Evolutionary conservation across 31 red algal genomes (phyloP).

Genomic region (Endocladia muricata): DNA sequence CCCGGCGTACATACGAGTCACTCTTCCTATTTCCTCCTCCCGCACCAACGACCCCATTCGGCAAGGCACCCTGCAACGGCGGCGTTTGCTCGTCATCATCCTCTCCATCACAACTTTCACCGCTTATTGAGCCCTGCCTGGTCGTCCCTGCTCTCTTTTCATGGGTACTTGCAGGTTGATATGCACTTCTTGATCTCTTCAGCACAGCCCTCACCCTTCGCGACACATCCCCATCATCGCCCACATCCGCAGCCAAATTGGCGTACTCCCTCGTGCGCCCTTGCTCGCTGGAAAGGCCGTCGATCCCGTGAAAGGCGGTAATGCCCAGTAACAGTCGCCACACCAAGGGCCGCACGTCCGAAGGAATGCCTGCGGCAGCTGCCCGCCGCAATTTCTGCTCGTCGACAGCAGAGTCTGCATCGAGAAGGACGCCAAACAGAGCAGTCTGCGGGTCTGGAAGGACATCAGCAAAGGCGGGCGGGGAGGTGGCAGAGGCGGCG

Average conservation of each 20-base stretch:
- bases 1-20: not conserved
- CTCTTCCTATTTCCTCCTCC: not conserved
- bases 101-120: conserved; percentile 38
- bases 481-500: not conserved
- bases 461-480: not conserved
- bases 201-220: conserved; percentile 41
- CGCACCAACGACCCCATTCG: not conserved
- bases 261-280: not conserved
- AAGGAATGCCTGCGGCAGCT: conserved; percentile 59
- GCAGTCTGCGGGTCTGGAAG: conserved; percentile 33
- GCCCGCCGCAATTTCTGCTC: conserved; percentile 62
- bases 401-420: conserved; percentile 82
- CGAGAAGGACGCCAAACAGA: conserved; percentile 37
- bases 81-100: not conserved
- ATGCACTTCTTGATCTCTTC: conserved; percentile 26
- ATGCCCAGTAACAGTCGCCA: conserved; percentile 80
- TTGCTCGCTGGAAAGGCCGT: conserved; percentile 28
- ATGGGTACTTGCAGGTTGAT: conserved; percentile 19
- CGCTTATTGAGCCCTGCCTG: conserved; percentile 24
- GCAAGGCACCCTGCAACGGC: not conserved
- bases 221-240: conserved; percentile 14
- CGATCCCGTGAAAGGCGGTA: conserved; percentile 42
- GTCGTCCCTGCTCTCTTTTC: conserved; percentile 6
- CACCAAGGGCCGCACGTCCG: conserved; percentile 47
- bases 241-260: not conserved